Evolutionary conservation across 1,284 basidiomycete species (phyloP).

Genomic region (Cryptococcus floricola): DNA sequence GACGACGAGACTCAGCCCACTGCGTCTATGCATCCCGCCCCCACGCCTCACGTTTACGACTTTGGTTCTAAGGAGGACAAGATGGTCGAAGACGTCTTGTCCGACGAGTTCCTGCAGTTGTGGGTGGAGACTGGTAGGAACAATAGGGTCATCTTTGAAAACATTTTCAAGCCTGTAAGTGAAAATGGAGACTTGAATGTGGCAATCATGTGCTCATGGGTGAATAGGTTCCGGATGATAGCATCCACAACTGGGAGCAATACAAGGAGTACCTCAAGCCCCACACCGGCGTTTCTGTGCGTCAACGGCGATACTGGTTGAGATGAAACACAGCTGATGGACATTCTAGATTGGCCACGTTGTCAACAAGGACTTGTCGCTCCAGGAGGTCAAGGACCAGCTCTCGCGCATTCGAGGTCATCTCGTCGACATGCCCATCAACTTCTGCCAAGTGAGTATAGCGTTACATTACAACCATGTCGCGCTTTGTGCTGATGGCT

Average conservation of each 20-base stretch:
- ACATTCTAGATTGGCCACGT: slow-evolving; percentile 73
- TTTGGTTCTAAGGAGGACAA: slow-evolving; percentile 59
- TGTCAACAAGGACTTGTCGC: slow-evolving; percentile 58
- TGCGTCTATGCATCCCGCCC: slow-evolving; percentile 67
- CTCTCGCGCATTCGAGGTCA: slow-evolving; percentile 60
- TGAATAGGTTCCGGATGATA: slow-evolving; percentile 64
- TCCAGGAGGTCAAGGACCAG: slow-evolving; percentile 67
- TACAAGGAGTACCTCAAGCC: slow-evolving; percentile 61
- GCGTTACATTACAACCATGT: not conserved
- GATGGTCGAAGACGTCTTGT: slow-evolving; percentile 74
- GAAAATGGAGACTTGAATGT: not conserved
- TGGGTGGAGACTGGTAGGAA: slow-evolving; percentile 69
- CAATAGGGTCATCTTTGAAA: slow-evolving; percentile 69
- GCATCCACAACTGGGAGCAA: slow-evolving; percentile 68
- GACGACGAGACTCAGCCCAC: slow-evolving; percentile 55
- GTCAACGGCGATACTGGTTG: not conserved
- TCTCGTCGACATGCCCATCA: slow-evolving; percentile 52
- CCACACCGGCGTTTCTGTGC: slow-evolving; percentile 27
- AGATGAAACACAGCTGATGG: slow-evolving; percentile 3
- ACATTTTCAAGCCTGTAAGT: slow-evolving; percentile 39
- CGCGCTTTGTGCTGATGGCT: not conserved
- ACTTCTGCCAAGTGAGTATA: slow-evolving; percentile 41
- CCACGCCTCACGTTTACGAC: slow-evolving; percentile 65
- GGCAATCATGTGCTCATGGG: not conserved
- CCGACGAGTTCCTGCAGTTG: slow-evolving; percentile 58